A percentile compares a stretch with the other conserved stretches of the same genome.
Evolutionary conservation across 179 eudicot species (phyloP).

Genomic region (Silene coronaria): DNA sequence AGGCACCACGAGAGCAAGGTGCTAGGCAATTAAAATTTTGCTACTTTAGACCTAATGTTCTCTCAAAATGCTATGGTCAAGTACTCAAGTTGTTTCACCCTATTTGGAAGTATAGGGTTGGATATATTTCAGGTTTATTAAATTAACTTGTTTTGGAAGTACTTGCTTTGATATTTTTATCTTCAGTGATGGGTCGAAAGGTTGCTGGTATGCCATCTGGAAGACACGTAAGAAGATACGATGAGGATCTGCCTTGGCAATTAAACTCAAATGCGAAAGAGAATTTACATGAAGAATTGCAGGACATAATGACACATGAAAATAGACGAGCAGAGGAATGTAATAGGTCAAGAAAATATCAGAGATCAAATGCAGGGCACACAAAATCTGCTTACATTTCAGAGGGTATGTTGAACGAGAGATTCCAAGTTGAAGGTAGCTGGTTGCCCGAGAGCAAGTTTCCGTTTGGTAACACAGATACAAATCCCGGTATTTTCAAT

Average conservation of each 20-base stretch:
- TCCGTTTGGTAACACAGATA: constrained; percentile 21
- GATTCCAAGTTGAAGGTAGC: constrained; percentile 22
- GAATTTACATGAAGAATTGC: constrained; percentile 18
- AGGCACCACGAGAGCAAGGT: neutral
- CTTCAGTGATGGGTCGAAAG: constrained; percentile 36
- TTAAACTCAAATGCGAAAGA: constrained; percentile 24
- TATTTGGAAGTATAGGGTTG: constrained; percentile 1
- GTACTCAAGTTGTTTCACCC: neutral
- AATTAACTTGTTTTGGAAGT: neutral
- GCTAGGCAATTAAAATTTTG: neutral
- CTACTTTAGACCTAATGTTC: neutral
- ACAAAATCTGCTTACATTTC: constrained; percentile 24
- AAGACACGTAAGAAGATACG: constrained; percentile 19
- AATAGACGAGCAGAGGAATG: constrained; percentile 16
- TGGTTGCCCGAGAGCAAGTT: constrained; percentile 32
- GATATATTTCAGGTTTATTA: neutral
- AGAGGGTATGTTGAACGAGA: constrained; percentile 18
- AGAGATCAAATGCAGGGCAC: constrained; percentile 23
- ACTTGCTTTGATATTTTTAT: neutral
- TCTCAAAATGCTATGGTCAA: constrained; percentile 3
- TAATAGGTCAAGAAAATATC: constrained; percentile 24
- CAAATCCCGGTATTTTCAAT: constrained; percentile 25
- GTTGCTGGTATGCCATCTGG: constrained; percentile 22
- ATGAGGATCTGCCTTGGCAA: constrained; percentile 18
- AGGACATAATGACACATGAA: constrained; percentile 11